Base-by-base conservation (phyloP, 1,284 basidiomycete species). In the Malassezia vespertilionis region DNA sequence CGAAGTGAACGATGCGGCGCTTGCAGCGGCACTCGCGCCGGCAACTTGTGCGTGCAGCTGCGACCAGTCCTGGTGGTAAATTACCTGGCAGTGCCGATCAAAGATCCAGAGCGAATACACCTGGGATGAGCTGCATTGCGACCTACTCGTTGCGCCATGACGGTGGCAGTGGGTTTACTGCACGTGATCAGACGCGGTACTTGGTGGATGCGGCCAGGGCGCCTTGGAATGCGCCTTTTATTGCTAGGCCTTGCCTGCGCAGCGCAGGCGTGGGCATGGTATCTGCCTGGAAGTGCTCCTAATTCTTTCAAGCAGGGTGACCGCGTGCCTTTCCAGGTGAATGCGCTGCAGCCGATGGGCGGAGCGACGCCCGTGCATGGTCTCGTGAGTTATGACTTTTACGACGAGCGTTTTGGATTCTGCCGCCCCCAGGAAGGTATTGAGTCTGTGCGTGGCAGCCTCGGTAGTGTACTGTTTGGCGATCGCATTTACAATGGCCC, bases 391-490 rank as follows among this genome's bases (percentile, higher is more conserved):
- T 57, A 64, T 53, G 86, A 91, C 71, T 91, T 88, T 72, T 91
- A 91, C 73, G 80, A 87, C 61, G 78, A 81, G 1, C 75, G 75
- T 33, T 84, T 96, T 58, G 82, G 82, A 56, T 96, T 96, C 72
- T 96, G 91, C 68, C 64, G 78, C 54, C 91, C 91, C 5, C 74
- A 78, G 39, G 81, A 76, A 6, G 86, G 86, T 4, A 80, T 82
- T 1, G 73, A 81, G 64, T 81, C 82, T 60, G 82, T 88, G 67
- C 81, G 84, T 11, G 90, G 93, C 72, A 84, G 82, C 1, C 75
- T 97, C 21, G 91, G 91, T 4, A 87, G 86, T 23, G 89, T 93
- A 54, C 75, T 97, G 12, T 95, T 95, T 61, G 91, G 91, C 23
- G 91, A 97, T 75, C 79, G 91, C 52, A 89, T 97, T 66, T 87